These are phyloP conservation scores for Lyophyllum semitale DNA, from an alignment of 768 basidiomycete species.

Conservation along the genomic window DNA sequence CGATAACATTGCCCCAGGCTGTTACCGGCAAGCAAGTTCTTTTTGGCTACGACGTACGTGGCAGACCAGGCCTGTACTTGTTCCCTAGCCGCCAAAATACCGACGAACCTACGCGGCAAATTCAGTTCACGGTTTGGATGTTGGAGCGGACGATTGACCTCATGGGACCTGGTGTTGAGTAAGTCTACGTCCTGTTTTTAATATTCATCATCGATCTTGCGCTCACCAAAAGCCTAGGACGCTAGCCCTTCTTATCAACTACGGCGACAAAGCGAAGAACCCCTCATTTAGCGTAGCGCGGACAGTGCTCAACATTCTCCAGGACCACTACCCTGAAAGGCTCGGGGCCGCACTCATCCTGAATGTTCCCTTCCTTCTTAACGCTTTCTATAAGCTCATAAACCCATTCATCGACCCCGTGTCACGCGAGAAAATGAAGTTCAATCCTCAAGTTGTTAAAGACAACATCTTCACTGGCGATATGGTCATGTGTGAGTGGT, in stretches of 20 bases:
- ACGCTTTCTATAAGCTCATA: conserved; percentile 76
- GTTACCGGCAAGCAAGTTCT: conserved; percentile 81
- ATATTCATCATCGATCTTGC: too few species aligned
- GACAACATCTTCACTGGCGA: conserved; percentile 70
- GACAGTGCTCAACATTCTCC: conserved; percentile 63
- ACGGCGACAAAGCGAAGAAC: conserved; percentile 68
- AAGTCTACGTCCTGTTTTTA: conserved; percentile 25
- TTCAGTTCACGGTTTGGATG: conserved; percentile 75
- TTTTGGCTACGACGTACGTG: conserved; percentile 71
- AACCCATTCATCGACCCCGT: conserved; percentile 83
- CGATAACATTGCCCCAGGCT: conserved; percentile 40
- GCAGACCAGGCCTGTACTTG: conserved; percentile 74
- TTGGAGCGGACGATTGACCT: conserved; percentile 77
- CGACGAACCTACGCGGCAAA: conserved; percentile 62
- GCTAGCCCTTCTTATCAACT: conserved; percentile 74
- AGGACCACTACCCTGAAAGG: conserved; percentile 86
- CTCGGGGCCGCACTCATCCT: conserved; percentile 74
- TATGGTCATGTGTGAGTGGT: conserved; percentile 69
- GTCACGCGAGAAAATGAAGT: conserved; percentile 73
- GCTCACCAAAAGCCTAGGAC: conserved; percentile 42
- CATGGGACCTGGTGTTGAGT: conserved; percentile 85
- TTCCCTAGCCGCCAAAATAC: conserved; percentile 77
- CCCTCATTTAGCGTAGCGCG: conserved; percentile 43
- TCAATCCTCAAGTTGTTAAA: conserved; percentile 67
- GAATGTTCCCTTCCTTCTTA: conserved; percentile 80